Evolutionary conservation across 1,284 basidiomycete genomes (phyloP).

Genomic region (Ceratobasidium sp.): DNA sequence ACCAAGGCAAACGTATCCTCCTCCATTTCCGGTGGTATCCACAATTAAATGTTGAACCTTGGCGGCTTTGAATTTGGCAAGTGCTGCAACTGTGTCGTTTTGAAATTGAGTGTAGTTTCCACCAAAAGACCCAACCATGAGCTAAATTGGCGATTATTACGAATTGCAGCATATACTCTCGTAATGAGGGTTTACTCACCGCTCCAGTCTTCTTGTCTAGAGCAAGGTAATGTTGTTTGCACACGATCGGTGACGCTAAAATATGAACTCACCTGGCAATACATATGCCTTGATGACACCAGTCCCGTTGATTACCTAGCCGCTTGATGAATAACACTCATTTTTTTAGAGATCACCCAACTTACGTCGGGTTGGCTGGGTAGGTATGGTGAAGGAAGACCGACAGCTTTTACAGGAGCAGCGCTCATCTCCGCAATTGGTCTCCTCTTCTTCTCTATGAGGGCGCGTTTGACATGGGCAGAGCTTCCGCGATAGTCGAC

Average conservation of each 20-base stretch:
- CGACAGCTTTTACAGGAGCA: slow-evolving; percentile 52
- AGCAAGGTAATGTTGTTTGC: not conserved
- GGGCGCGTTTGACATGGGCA: slow-evolving; percentile 22
- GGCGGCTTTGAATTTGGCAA: slow-evolving; percentile 57
- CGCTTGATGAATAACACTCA: not conserved
- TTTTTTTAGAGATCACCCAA: slow-evolving; percentile 45
- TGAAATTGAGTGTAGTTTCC: slow-evolving; percentile 60
- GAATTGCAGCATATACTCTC: too few relatives aligned
- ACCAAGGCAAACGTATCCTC: slow-evolving; percentile 48
- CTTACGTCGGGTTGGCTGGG: slow-evolving; percentile 58
- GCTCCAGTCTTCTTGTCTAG: slow-evolving; percentile 60
- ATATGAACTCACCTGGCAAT: slow-evolving; percentile 52
- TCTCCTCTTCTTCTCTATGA: not conserved
- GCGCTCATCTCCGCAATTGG: slow-evolving; percentile 58
- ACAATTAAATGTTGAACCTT: slow-evolving; percentile 63
- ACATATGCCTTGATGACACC: slow-evolving; percentile 68
- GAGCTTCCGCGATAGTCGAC: slow-evolving; percentile 53
- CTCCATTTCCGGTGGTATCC: slow-evolving; percentile 68
- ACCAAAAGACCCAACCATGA: slow-evolving; percentile 60
- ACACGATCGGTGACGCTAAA: too few relatives aligned
- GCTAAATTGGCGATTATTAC: not conserved
- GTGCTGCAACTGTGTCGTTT: slow-evolving; percentile 57
- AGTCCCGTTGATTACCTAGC: slow-evolving; percentile 46
- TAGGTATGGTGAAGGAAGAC: slow-evolving; percentile 58
- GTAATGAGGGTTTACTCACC: slow-evolving; percentile 52